Conservation (phyloP, 345 rosid genomes). For the Populus alba region DNA sequence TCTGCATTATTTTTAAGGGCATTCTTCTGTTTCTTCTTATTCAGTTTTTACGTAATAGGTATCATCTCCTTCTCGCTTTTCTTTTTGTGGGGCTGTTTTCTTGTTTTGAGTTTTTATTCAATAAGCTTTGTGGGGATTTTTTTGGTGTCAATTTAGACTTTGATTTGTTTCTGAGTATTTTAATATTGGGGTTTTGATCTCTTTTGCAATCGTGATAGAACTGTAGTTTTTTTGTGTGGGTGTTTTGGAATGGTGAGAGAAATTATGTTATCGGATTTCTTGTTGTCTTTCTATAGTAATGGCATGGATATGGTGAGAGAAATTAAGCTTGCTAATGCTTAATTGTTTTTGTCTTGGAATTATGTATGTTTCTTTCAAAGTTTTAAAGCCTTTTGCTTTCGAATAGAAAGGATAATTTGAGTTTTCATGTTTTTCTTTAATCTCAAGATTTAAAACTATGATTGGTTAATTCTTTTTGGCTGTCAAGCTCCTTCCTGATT, state of each 20-base stretch:
- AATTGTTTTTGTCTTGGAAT: neutral
- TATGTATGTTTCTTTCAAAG: neutral
- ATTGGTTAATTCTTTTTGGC: neutral
- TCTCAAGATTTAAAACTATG: neutral
- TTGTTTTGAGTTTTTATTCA: neutral
- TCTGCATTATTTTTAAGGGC: neutral
- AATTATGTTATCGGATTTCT: neutral
- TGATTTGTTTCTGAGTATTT: neutral
- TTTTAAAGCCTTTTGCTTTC: neutral
- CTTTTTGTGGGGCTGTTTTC: neutral
- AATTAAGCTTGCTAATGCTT: neutral
- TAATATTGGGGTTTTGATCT: neutral
- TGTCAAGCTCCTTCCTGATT: neutral
- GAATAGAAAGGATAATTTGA: neutral
- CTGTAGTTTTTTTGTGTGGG: neutral
- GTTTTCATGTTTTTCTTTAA: neutral
- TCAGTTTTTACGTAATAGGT: neutral
- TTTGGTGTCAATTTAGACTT: neutral
- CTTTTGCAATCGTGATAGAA: neutral
- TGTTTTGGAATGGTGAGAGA: neutral
- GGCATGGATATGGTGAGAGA: neutral
- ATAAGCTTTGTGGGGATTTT: neutral
- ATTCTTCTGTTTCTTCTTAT: neutral
- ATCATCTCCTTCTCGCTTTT: neutral
- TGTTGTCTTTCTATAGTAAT: neutral